Base-by-base conservation (phyloP, 495 filamentous ascomycete genomes). In the Lophium mytilinum region DNA sequence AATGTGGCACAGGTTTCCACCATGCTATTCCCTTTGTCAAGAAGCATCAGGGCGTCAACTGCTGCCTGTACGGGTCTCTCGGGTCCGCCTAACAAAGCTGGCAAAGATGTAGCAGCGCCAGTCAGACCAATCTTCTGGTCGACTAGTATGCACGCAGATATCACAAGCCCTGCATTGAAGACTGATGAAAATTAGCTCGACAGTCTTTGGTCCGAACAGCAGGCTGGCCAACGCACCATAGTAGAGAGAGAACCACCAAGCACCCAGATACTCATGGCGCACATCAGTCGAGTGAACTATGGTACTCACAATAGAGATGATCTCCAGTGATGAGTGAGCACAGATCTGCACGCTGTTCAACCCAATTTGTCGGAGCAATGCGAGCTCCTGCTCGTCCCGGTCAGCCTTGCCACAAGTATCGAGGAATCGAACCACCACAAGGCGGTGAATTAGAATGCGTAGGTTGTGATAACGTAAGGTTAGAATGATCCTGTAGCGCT, bases 181-280 rank as follows among this genome's bases (percentile, higher is more conserved):
- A 69, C 72, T 75, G 1, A 34, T 50, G 50, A 15, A 47, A 48
- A 6, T 15, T n/a, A 5, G 10, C 7, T 0, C n/a, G 34, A 8
- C 30, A 35, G 15, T 17, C 24, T 30, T 30, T 30, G 24, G 6
- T 30, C 1, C 41, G 19, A 14, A n/a, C 5, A 2, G 12, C 19
- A 45, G 15, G 5, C 12, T 15, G 6, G 41, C 9, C 15, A n/a
- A 8, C 41, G 53, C 17, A 73, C 72, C 71, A 52, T 75, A 76
- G 24, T 75, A 75, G 15, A 76, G 50, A 5, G 73, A 72, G 50
- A 68, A 75, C 69, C 69, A 72, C 72, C 73, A 75, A 30, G 74
- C 74, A 0, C 73, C 73, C 5, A 75, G 46, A 14, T 73, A 52
- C 35, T 64, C 59, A 9, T 63, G 50, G 43, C 65, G 48, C 69